Evolutionary conservation across 1,284 basidiomycete species (phyloP).

Genomic region (Ganoderma lingzhi): DNA sequence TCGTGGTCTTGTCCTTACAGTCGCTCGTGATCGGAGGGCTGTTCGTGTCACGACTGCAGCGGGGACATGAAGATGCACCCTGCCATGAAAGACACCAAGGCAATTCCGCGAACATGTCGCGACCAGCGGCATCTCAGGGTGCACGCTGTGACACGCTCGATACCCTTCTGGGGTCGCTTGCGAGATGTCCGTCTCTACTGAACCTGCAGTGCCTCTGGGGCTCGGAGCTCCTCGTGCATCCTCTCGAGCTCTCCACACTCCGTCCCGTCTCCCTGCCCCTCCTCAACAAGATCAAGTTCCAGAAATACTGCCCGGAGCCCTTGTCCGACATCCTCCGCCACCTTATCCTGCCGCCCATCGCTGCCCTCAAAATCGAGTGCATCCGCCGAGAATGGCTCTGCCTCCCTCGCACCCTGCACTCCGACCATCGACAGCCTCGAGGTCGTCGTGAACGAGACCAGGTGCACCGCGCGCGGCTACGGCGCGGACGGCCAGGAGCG

Average conservation of each 20-base stretch:
- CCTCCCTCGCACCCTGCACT: neutral
- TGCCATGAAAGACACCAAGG: too few relatives aligned
- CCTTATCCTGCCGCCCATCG: conserved; percentile 7
- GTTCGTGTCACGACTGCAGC: neutral
- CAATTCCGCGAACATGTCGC: too few relatives aligned
- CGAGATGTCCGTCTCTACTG: conserved; percentile 1
- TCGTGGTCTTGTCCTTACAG: neutral
- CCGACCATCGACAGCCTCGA: neutral
- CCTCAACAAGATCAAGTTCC: conserved; percentile 10
- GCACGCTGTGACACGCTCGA: conserved; percentile 15
- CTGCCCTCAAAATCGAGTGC: neutral
- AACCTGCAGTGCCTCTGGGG: neutral
- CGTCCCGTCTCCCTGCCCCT: neutral
- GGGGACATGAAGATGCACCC: neutral
- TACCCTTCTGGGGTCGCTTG: conserved; percentile 9
- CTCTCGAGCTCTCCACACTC: neutral
- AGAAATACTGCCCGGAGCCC: neutral
- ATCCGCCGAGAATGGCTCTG: neutral
- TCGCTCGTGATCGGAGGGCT: conserved; percentile 11
- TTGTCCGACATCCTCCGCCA: conserved; percentile 14
- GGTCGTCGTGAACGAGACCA: neutral
- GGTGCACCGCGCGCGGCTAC: neutral
- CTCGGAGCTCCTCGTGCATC: conserved; percentile 4
- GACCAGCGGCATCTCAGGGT: too few relatives aligned
- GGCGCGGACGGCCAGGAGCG: neutral